Evolutionary conservation across 768 basidiomycete species (phyloP), one percentile per base, ranked within the genome.

Genomic region (Hortiboletus flavorubellus): DNA sequence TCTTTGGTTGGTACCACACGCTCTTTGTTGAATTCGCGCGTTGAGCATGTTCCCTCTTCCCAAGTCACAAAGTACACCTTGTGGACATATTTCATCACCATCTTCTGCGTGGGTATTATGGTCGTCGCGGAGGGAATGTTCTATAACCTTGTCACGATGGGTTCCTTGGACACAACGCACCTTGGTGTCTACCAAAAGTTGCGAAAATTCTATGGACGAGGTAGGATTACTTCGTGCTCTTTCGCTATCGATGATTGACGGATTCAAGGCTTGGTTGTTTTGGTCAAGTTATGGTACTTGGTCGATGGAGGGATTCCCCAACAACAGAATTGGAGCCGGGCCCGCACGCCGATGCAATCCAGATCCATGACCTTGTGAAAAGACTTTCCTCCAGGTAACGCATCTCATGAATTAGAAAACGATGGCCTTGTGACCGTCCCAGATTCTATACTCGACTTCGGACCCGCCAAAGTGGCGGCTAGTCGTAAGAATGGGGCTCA

Each of bases 281-380:
- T 60, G 45, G 42, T 65, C 34, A 59, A 33, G 31, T 26, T 57
- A 5, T 67, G 63, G 65, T 67, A 63, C 55, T 26, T 46, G 51
- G 51, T 45, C 44, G 53, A 63, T 37, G n/a, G 15, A 7, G 49
- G 45, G 12, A 23, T 29, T 7, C 14, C 26, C 12, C 42, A 45
- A 31, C 34, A 44, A 14, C 62, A 54, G 31, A 30, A n/a, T 16
- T n/a, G 43, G 21, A 16, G 15, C 5, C 31, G n/a, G 34, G 14
- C 8, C 15, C 53, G 43, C 44, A 49, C n/a, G 30, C 49, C 53
- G 21, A 46, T 49, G 42, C 45, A 14, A 12, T 43, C 50, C 23
- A 58, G 63, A 49, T 54, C 66, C 43, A 38, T 54, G 60, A 65
- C 58, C n/a, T 12, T 68, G 50, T 66, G 43, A 58, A 18, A 26